Evolutionary conservation across 1,284 basidiomycete genomes (phyloP).

Genomic region (Lentinula novae-zelandiae): DNA sequence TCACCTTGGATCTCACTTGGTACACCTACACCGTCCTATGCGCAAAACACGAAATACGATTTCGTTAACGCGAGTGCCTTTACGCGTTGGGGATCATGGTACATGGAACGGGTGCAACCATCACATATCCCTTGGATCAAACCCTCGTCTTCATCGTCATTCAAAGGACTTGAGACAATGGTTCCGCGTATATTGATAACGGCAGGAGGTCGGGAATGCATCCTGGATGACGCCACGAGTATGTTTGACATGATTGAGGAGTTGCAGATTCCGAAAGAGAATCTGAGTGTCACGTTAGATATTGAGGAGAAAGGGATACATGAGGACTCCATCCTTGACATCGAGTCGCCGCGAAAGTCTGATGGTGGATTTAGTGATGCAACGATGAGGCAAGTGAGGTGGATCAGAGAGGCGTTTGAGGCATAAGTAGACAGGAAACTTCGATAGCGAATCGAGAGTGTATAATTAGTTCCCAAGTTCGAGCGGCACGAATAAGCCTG

Average conservation of each 20-base stretch:
- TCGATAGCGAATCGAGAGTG: no score
- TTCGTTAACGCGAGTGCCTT: not conserved
- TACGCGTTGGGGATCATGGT: conserved; percentile 3
- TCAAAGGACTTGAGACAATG: conserved; percentile 7
- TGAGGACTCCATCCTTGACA: conserved; percentile 24
- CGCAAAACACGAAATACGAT: conserved; percentile 6
- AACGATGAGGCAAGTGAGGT: not conserved
- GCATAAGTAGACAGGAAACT: not conserved
- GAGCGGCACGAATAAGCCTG: not conserved
- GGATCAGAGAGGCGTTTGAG: not conserved
- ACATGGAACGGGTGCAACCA: conserved; percentile 15
- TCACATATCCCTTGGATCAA: conserved; percentile 7
- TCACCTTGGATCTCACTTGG: conserved; percentile 16
- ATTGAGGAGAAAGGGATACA: conserved; percentile 31
- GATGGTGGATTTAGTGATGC: not conserved
- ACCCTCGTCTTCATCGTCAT: conserved; percentile 1
- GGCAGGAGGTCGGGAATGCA: conserved; percentile 12
- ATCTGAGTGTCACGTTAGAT: conserved; percentile 21
- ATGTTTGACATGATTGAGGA: conserved; percentile 9
- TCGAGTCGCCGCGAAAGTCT: not conserved
- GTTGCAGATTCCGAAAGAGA: not conserved
- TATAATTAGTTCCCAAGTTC: no score
- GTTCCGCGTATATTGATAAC: conserved; percentile 12
- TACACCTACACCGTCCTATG: not conserved
- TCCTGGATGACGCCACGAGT: conserved; percentile 12